Percentiles rank a stretch among this genome's conserved stretches.
These are phyloP conservation scores for Saposhnikovia divaricata DNA, from an alignment of 129 eudicot genomes.

Conservation along the genomic window DNA sequence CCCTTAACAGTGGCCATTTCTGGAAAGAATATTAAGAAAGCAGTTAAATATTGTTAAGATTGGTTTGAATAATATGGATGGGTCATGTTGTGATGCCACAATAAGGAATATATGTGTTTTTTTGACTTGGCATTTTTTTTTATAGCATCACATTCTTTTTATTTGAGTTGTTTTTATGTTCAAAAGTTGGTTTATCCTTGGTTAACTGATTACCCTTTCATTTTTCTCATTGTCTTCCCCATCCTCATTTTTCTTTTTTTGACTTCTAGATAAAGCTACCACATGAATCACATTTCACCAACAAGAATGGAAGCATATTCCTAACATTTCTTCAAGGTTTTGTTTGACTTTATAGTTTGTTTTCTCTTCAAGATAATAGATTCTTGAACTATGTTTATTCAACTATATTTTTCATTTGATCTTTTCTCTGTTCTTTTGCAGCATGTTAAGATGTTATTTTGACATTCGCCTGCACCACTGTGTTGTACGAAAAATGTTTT, in stretches of 20 bases:
- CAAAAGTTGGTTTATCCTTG: constrained; percentile 34
- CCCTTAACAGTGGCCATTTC: background rate
- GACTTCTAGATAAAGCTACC: constrained; percentile 49
- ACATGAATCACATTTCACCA: constrained; percentile 22
- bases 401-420: background rate
- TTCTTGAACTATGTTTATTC: background rate
- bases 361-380: background rate
- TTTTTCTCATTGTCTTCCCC: constrained; percentile 18
- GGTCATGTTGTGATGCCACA: background rate
- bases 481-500: no score
- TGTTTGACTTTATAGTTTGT: background rate
- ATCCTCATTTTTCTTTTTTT: constrained; percentile 7
- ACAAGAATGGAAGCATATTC: constrained; percentile 13
- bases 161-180: constrained; percentile 23
- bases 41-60: background rate
- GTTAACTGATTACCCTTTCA: constrained; percentile 25
- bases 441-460: background rate
- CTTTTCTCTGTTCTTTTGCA: background rate
- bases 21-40: background rate
- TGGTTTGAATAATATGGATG: background rate
- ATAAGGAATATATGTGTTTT: background rate
- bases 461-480: background rate
- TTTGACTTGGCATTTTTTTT: background rate
- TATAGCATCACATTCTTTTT: constrained; percentile 31
- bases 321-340: background rate